phyloP scores from a whole-genome alignment of 768 basidiomycete species.

The Pleurotus ostreatus region DNA sequence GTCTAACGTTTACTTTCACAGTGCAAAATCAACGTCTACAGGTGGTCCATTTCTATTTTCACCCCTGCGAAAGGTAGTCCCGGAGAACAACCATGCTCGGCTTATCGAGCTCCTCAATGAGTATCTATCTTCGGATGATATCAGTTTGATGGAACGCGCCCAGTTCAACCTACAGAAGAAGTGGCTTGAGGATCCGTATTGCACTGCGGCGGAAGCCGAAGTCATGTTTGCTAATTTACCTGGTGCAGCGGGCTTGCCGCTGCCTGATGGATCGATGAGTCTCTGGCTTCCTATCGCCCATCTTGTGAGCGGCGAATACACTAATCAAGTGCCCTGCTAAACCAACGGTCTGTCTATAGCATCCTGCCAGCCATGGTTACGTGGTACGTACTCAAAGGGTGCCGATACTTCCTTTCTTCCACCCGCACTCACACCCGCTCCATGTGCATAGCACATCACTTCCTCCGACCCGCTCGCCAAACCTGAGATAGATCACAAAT shows the following conservation, averaged over 20 bases:
- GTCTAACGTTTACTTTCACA: background rate
- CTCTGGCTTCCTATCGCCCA: conserved; percentile 1
- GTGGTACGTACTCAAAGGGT: background rate
- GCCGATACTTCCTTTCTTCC: background rate
- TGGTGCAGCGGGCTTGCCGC: background rate
- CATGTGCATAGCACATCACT: conserved; percentile 15
- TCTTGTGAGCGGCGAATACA: background rate
- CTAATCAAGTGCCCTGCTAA: background rate
- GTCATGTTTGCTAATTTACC: conserved; percentile 5
- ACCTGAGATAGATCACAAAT: conserved; percentile 16
- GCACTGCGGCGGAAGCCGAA: background rate
- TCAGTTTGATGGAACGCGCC: background rate
- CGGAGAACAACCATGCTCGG: background rate
- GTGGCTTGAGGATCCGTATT: background rate
- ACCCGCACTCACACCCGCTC: conserved; percentile 4
- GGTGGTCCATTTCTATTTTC: conserved; percentile 6
- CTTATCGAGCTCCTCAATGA: background rate
- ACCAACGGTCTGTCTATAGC: background rate
- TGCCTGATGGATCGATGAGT: background rate
- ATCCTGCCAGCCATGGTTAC: conserved; percentile 4
- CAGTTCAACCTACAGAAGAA: background rate
- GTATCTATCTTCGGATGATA: background rate
- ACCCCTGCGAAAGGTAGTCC: background rate
- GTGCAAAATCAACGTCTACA: conserved; percentile 4
- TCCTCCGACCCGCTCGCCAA: conserved; percentile 15